Evolutionary conservation across 2,329 filamentous ascomycete species (phyloP).

Genomic region (Neophaeococcomyces mojaviensis): DNA sequence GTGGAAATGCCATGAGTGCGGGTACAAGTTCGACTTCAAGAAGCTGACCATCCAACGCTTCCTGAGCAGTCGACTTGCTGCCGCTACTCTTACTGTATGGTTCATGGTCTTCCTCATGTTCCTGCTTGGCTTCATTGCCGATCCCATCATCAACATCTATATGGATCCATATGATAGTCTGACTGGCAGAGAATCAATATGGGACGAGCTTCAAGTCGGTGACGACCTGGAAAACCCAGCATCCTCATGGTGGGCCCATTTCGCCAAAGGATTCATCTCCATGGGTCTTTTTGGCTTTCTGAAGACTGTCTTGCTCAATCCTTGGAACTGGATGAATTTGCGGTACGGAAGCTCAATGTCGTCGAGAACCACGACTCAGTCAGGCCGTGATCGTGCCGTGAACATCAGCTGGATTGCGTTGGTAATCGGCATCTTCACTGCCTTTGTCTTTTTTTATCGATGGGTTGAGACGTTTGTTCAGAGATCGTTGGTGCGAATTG

Average conservation of each 20-base stretch:
- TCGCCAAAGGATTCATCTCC: constrained; percentile 82
- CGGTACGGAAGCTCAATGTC: constrained; percentile 51
- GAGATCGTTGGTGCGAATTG: constrained; percentile 19
- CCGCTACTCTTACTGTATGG: constrained; percentile 61
- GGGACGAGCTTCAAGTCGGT: constrained; percentile 17
- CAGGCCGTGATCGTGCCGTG: constrained; percentile 69
- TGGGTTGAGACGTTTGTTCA: constrained; percentile 21
- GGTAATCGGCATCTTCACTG: constrained; percentile 57
- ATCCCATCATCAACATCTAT: constrained; percentile 85
- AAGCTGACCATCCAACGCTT: constrained; percentile 27
- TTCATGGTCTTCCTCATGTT: constrained; percentile 71
- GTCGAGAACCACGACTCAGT: constrained; percentile 31
- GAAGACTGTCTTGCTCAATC: constrained; percentile 65
- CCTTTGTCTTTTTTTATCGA: constrained; percentile 22
- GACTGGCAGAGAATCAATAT: constrained; percentile 30
- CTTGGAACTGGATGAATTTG: constrained; percentile 71
- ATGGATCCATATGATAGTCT: constrained; percentile 66
- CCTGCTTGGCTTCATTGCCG: constrained; percentile 79
- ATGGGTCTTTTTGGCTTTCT: constrained; percentile 78
- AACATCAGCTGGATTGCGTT: constrained; percentile 74
- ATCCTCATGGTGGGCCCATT: constrained; percentile 73
- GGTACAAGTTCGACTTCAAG: constrained; percentile 22
- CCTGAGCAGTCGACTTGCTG: constrained; percentile 58
- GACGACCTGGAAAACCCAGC: constrained; percentile 7
- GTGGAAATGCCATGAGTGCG: constrained; percentile 24